phyloP scores from a whole-genome alignment of 1,139 yeast genomes.

The Debaryomyces psychrophilus region DNA sequence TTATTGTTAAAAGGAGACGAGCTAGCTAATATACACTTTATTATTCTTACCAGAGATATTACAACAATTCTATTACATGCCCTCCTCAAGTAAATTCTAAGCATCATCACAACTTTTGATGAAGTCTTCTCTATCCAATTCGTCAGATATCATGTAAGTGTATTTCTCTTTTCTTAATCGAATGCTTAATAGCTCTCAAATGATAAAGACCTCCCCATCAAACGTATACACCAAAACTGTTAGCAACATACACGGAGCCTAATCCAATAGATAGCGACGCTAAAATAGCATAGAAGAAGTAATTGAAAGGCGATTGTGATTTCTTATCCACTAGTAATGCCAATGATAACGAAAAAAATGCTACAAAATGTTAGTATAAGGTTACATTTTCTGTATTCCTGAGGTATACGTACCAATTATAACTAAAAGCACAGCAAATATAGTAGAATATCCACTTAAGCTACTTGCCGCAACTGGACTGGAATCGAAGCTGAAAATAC shows the following conservation, averaged over 20 bases:
- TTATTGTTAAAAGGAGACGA: neutral
- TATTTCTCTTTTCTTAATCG: too few relatives aligned
- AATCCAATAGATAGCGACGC: constrained; percentile 46
- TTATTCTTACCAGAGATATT: neutral
- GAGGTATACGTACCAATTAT: constrained; percentile 13
- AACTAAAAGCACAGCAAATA: constrained; percentile 14
- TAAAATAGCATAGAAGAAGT: constrained; percentile 34
- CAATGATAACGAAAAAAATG: constrained; percentile 41
- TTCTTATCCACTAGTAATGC: constrained; percentile 42
- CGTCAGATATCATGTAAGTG: too few relatives aligned
- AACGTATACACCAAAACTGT: constrained; percentile 50
- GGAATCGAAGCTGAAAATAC: constrained; percentile 27
- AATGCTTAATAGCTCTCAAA: neutral
- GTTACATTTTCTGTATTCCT: neutral
- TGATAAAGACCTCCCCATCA: constrained; percentile 15
- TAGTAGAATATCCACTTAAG: constrained; percentile 12
- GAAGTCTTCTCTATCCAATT: neutral
- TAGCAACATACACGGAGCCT: constrained; percentile 41
- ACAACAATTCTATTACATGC: neutral
- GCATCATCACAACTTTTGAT: neutral
- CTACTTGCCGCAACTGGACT: constrained; percentile 27
- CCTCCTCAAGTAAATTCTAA: neutral
- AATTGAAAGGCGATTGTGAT: constrained; percentile 31
- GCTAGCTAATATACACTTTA: neutral
- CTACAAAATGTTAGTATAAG: constrained; percentile 28